phyloP scores from a whole-genome alignment of 345 rosid genomes.

The Populus tremula region DNA sequence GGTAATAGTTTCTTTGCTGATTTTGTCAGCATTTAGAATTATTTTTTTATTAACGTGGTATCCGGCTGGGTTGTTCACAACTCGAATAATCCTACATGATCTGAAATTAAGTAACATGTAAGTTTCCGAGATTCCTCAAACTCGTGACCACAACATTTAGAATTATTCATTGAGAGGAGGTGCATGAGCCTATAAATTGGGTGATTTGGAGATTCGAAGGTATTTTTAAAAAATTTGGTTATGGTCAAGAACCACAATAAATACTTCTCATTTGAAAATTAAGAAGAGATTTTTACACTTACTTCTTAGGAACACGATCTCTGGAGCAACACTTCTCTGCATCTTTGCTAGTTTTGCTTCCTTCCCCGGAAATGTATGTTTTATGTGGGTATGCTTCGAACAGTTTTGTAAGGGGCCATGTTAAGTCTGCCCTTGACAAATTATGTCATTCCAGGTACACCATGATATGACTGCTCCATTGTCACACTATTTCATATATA shows the following conservation, averaged over 20 bases:
- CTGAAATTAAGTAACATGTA: no score
- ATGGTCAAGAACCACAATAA: neutral
- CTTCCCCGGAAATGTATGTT: neutral
- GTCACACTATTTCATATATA: slow-evolving; percentile 83
- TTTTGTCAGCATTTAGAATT: neutral
- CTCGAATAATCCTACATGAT: no score
- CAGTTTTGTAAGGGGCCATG: neutral
- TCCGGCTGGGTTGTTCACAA: no score
- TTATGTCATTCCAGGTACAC: slow-evolving; percentile 60
- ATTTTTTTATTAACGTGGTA: neutral
- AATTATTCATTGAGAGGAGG: neutral
- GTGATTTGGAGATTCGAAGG: neutral
- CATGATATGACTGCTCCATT: slow-evolving; percentile 82
- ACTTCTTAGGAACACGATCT: neutral
- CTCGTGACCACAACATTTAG: neutral
- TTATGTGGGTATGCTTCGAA: slow-evolving; percentile 1
- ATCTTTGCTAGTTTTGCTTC: neutral
- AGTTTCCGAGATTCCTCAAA: no score
- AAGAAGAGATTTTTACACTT: neutral
- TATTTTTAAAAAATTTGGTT: neutral
- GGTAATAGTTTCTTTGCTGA: neutral
- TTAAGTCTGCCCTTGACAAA: slow-evolving; percentile 11
- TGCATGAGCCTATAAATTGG: neutral
- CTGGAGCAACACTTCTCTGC: neutral
- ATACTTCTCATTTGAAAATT: neutral